phyloP scores from a whole-genome alignment of 352 stramenopile species.

The Albugo candida region DNA sequence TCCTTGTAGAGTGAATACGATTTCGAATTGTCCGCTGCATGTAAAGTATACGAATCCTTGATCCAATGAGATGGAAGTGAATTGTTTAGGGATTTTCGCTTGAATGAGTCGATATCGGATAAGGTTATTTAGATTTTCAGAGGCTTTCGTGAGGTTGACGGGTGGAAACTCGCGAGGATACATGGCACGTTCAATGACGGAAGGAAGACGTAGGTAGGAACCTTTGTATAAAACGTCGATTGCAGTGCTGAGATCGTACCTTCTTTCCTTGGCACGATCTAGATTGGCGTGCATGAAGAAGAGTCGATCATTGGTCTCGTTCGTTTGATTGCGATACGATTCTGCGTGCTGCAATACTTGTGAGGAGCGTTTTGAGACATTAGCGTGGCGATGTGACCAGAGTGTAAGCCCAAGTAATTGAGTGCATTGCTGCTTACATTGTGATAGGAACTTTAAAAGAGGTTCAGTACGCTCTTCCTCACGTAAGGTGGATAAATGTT shows the following conservation, averaged over 20 bases:
- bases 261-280: slow-evolving; percentile 56
- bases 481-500: slow-evolving; percentile 41
- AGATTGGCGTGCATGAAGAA: slow-evolving; percentile 78
- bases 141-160: slow-evolving; percentile 30
- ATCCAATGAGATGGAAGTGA: slow-evolving; percentile 59
- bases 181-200: slow-evolving; percentile 56
- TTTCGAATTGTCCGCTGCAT: slow-evolving; percentile 67
- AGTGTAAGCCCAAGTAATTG: slow-evolving; percentile 61
- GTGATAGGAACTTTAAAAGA: slow-evolving; percentile 35
- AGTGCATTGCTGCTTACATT: slow-evolving; percentile 42
- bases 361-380: slow-evolving; percentile 52
- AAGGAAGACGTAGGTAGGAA: slow-evolving; percentile 54
- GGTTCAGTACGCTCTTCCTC: slow-evolving; percentile 59
- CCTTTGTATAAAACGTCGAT: slow-evolving; percentile 64
- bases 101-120: slow-evolving; percentile 72
- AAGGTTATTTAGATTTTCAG: slow-evolving; percentile 47
- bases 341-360: slow-evolving; percentile 34
- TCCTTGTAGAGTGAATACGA: slow-evolving; percentile 66
- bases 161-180: slow-evolving; percentile 42
- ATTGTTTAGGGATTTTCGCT: slow-evolving; percentile 52
- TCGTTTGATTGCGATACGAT: slow-evolving; percentile 49
- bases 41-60: slow-evolving; percentile 59
- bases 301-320: slow-evolving; percentile 67
- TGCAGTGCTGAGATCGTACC: slow-evolving; percentile 62
- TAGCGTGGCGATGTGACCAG: slow-evolving; percentile 61